Evolutionary conservation across 148 eudicot genomes (phyloP), one percentile per base, ranked within the genome.

Genomic region (Chenopodium berlandieri): DNA sequence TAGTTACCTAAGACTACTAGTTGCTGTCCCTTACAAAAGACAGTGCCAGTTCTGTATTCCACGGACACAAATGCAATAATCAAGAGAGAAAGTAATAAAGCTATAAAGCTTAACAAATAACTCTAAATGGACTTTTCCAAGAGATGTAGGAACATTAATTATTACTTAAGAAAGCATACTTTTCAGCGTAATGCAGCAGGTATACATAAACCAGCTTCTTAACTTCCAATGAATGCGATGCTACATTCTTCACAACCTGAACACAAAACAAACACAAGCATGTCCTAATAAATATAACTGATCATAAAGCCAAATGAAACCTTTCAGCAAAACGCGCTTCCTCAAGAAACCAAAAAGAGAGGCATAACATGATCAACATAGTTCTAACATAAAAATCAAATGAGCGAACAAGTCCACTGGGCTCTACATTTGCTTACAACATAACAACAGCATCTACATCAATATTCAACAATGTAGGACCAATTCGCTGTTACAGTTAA

Each of bases 141-240:
- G 72, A 65, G 78, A 22, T 25, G 31, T 48, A 50, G 16, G 31
- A 50, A 8, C 69, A 4, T 9, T 22, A 16, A 34, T 9, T 30
- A 77, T 78, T 65, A 83, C 72, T 81, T 17, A 73, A 50, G 37
- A 44, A 31, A 52, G 76, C 99, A 78, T 94, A 92, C 99, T 91
- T 97, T 86, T 97, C 98, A 84, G 99, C 99, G 75, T 97, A 97
- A 82, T 97, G 98, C 85, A 94, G 86, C 76, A 97, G 85, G 90
- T 94, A 97, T 85, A 94, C 85, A 88, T 97, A 97, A 70, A 92
- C 99, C 84, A 97, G 94, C 94, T 97, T 97, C 97, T 97, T 97
- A 75, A 94, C 95, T 90, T 97, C 98, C 84, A 94, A 76, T 14
- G 99, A 90, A 75, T 92, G 98, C 48, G 99, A 88, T 27, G 98